Percentiles rank a stretch among this genome's conserved stretches.
phyloP scores from a whole-genome alignment of 306 rosid genomes.

The Prunus fruticosa region DNA sequence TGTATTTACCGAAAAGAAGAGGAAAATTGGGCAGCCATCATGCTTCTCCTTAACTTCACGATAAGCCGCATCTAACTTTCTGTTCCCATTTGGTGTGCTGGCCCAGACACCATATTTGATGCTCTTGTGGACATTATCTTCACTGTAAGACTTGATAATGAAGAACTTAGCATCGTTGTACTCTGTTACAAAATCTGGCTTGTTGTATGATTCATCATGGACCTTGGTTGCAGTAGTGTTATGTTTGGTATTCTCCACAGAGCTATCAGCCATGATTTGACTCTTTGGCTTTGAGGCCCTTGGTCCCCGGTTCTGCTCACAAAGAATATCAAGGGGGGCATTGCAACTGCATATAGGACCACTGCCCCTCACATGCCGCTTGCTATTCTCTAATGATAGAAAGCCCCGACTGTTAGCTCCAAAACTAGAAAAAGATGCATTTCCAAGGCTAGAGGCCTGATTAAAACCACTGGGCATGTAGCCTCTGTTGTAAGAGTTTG shows the following conservation, averaged over 20 bases:
- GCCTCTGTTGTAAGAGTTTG: slow-evolving; percentile 59
- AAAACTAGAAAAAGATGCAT: slow-evolving; percentile 30
- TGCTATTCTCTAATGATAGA: slow-evolving; percentile 54
- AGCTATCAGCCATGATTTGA: slow-evolving; percentile 46
- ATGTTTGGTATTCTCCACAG: slow-evolving; percentile 47
- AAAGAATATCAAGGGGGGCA: slow-evolving; percentile 70
- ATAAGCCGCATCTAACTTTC: slow-evolving; percentile 78
- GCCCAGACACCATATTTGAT: slow-evolving; percentile 92
- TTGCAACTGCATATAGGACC: slow-evolving; percentile 62
- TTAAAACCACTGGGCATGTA: slow-evolving; percentile 46
- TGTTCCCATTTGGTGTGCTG: slow-evolving; percentile 87
- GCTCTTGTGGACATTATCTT: slow-evolving; percentile 90
- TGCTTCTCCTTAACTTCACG: slow-evolving; percentile 67
- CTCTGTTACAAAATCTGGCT: slow-evolving; percentile 60
- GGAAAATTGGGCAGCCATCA: slow-evolving; percentile 67
- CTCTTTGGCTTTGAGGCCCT: slow-evolving; percentile 76
- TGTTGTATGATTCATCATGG: slow-evolving; percentile 54
- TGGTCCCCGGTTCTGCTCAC: slow-evolving; percentile 84
- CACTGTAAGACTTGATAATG: slow-evolving; percentile 85
- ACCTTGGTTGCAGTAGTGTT: slow-evolving; percentile 35
- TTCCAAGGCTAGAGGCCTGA: slow-evolving; percentile 60
- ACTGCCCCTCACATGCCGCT: slow-evolving; percentile 49
- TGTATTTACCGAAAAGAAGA: slow-evolving; percentile 66
- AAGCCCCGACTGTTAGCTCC: slow-evolving; percentile 44
- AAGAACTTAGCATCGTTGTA: slow-evolving; percentile 70